Percentiles rank a stretch among this genome's conserved stretches.
phyloP scores from a whole-genome alignment of 805 yeast genomes.

The Cyberlindnera mycetangii region DNA sequence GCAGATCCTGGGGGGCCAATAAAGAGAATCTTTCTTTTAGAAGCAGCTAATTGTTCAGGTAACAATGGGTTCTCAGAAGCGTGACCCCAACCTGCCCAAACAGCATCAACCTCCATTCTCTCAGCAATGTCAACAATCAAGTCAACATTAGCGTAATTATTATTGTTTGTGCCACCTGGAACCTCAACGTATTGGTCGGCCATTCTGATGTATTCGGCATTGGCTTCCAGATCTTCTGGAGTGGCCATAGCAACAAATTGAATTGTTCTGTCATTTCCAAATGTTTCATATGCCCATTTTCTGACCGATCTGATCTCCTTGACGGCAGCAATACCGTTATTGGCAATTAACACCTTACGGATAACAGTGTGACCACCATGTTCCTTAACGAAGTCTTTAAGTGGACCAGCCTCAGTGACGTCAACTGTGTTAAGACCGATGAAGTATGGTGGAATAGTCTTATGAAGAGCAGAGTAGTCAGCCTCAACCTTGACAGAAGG shows the following conservation, averaged over 20 bases:
- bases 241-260: conserved; percentile 98
- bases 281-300: conserved; percentile 99
- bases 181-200: conserved; percentile 98
- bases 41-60: conserved; percentile 93
- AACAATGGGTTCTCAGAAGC: conserved; percentile 97
- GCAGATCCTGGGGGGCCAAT: conserved; percentile 99
- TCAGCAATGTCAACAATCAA: conserved; percentile 96
- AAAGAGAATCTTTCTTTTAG: conserved; percentile 84
- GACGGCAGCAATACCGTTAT: conserved; percentile 99
- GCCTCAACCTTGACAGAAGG: conserved; percentile 27
- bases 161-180: conserved; percentile 99
- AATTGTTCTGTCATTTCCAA: conserved; percentile 91
- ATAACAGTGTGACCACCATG: conserved; percentile 96
- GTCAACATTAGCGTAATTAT: conserved; percentile 97
- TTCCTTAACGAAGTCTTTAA: conserved; percentile 79
- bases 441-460: conserved; percentile 65
- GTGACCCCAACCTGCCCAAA: conserved; percentile 99
- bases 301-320: conserved; percentile 96
- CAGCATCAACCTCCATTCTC: conserved; percentile 94
- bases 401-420: conserved; percentile 69
- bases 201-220: conserved; percentile 97
- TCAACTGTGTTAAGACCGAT: conserved; percentile 77
- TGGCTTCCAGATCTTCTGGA: conserved; percentile 97
- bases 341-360: conserved; percentile 84
- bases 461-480: conserved; percentile 35